Conservation (phyloP, 1,139 yeast species). For the Blastobotrys indianensis region DNA sequence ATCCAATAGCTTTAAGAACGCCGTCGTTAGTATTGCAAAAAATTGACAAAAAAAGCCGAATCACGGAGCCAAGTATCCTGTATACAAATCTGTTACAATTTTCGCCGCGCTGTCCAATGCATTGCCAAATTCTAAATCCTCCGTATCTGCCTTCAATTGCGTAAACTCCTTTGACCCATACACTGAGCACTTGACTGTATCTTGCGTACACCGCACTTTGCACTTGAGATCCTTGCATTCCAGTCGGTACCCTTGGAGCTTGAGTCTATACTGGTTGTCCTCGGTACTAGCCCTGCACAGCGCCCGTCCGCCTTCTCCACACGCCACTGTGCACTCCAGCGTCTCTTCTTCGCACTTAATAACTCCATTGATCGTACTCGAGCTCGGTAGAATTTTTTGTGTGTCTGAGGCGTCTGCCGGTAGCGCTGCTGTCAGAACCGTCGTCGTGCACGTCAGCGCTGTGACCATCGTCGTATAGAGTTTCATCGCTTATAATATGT, state of each 20-base stretch:
- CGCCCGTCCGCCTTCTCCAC: constrained; percentile 1
- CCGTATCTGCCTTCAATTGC: constrained; percentile 5
- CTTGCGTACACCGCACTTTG: constrained; percentile 2
- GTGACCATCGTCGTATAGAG: no score
- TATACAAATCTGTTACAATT: constrained; percentile 4
- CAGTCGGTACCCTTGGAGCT: constrained; percentile 2
- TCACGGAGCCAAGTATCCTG: constrained; percentile 2
- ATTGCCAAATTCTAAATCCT: constrained; percentile 4
- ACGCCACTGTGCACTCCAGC: constrained; percentile 6
- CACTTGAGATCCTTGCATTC: constrained; percentile 6
- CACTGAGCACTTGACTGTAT: constrained; percentile 1
- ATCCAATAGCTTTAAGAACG: no score
- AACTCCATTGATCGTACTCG: constrained; percentile 1
- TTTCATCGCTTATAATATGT: no score
- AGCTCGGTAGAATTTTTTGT: no score
- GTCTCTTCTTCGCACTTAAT: constrained; percentile 2
- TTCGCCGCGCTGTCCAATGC: constrained; percentile 9
- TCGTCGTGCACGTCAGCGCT: no score
- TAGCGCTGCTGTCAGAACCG: no score
- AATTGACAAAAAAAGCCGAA: no score
- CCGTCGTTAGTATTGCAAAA: no score
- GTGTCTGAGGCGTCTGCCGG: no score
- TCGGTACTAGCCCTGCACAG: constrained; percentile 2
- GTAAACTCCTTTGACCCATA: not conserved
- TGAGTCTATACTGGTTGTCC: constrained; percentile 8